Evolutionary conservation across 805 yeast species (phyloP).

Genomic region (Zygosaccharomyces pseudorouxii): DNA sequence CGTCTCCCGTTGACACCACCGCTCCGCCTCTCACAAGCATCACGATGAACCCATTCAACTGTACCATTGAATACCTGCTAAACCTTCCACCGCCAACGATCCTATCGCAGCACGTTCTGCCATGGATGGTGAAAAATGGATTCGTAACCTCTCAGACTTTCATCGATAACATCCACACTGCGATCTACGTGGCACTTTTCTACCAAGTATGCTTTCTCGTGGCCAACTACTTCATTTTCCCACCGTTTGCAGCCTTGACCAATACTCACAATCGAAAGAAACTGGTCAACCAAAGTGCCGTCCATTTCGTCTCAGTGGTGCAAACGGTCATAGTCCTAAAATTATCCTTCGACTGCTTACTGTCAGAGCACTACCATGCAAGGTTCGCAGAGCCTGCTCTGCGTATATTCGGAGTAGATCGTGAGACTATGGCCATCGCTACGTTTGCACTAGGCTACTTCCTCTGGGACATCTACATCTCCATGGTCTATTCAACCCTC

Average conservation of each 20-base stretch:
- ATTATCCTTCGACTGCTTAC: slow-evolving; percentile 30
- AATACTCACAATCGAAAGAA: slow-evolving; percentile 14
- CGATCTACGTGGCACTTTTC: slow-evolving; percentile 28
- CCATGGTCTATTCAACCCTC: slow-evolving; percentile 56
- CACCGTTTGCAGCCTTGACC: slow-evolving; percentile 19
- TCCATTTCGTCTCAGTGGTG: slow-evolving; percentile 78
- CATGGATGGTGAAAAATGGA: slow-evolving; percentile 13
- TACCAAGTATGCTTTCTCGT: slow-evolving; percentile 31
- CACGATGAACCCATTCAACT: slow-evolving; percentile 1
- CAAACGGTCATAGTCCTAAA: slow-evolving; percentile 67
- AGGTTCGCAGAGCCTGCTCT: slow-evolving; percentile 19
- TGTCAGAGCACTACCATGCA: slow-evolving; percentile 11
- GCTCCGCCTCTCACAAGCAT: not conserved
- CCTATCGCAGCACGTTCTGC: slow-evolving; percentile 14
- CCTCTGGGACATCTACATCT: slow-evolving; percentile 74
- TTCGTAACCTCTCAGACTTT: slow-evolving; percentile 22
- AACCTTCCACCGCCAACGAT: slow-evolving; percentile 19
- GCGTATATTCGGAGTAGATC: slow-evolving; percentile 27
- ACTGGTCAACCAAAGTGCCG: slow-evolving; percentile 29
- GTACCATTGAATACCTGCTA: slow-evolving; percentile 15
- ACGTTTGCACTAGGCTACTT: slow-evolving; percentile 68
- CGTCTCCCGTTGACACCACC: not conserved
- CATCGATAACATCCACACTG: slow-evolving; percentile 28
- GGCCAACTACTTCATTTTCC: slow-evolving; percentile 29
- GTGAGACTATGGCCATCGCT: slow-evolving; percentile 29